phyloP scores from a whole-genome alignment of 257 asterid genomes.

The Scutellaria minor region DNA sequence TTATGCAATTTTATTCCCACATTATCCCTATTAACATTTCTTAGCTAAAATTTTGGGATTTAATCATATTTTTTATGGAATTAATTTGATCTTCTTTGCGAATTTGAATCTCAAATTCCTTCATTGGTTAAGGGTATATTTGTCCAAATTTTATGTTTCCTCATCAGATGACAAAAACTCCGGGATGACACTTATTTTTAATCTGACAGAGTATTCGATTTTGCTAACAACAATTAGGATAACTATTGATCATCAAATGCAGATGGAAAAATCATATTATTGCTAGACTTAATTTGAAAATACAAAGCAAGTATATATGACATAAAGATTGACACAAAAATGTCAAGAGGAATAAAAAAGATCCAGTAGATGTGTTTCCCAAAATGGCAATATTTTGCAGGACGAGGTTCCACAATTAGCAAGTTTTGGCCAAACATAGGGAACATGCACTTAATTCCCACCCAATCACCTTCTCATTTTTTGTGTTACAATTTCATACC shows the following conservation, averaged over 20 bases:
- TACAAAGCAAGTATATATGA: conserved; percentile 28
- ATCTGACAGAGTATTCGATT: too few relatives aligned
- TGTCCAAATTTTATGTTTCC: too few relatives aligned
- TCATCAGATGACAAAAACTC: too few relatives aligned
- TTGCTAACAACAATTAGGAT: too few relatives aligned
- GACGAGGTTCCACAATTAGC: conserved; percentile 57
- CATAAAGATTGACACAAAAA: conserved; percentile 52
- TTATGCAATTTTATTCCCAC: too few relatives aligned
- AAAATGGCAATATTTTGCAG: conserved; percentile 55
- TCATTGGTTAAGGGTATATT: too few relatives aligned
- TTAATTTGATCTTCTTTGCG: too few relatives aligned
- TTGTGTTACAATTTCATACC: conserved; percentile 47
- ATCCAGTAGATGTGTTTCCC: conserved; percentile 58
- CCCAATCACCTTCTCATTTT: conserved; percentile 50
- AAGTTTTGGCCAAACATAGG: conserved; percentile 64
- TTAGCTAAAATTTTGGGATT: too few relatives aligned
- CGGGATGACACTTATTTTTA: too few relatives aligned
- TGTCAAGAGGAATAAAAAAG: conserved; percentile 59
- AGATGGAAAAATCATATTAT: not conserved
- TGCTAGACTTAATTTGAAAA: conserved; percentile 9
- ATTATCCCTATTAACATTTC: too few relatives aligned
- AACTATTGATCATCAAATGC: not conserved
- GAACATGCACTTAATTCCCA: conserved; percentile 61
- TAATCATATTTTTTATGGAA: too few relatives aligned
- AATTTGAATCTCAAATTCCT: too few relatives aligned